These are phyloP conservation scores for Iberis pinnata DNA, from an alignment of 345 rosid species.

Conservation along the genomic window DNA sequence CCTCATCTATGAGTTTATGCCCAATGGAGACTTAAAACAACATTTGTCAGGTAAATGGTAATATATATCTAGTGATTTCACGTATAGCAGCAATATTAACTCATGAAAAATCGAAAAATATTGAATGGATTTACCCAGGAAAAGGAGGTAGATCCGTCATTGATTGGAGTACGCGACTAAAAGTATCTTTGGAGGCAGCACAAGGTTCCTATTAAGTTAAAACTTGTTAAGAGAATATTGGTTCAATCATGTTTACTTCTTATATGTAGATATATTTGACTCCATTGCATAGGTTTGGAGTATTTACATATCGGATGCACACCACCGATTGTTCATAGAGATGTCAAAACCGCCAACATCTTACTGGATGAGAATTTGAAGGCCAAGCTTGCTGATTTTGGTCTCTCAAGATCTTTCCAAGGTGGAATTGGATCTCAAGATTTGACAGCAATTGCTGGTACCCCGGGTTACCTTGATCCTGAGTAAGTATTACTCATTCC, in stretches of 20 bases:
- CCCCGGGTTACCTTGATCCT: constrained; percentile 15
- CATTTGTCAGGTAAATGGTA: constrained; percentile 38
- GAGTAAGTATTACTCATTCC: constrained; percentile 19
- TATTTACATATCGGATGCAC: constrained; percentile 22
- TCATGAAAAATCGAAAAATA: not conserved
- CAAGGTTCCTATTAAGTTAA: constrained; percentile 31
- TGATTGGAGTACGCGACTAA: constrained; percentile 35
- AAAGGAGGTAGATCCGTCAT: constrained; percentile 7
- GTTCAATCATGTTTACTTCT: not conserved
- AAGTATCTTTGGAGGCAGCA: constrained; percentile 40
- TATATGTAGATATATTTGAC: too few relatives aligned
- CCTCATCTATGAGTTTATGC: constrained; percentile 40
- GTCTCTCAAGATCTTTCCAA: constrained; percentile 33
- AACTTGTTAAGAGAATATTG: too few relatives aligned
- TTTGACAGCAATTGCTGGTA: not conserved
- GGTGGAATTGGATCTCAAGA: not conserved
- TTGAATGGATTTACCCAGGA: not conserved
- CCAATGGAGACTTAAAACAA: constrained; percentile 31
- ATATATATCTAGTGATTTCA: not conserved
- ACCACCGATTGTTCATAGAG: constrained; percentile 43
- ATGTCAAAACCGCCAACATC: constrained; percentile 42
- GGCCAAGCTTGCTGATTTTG: constrained; percentile 50
- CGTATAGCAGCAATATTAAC: not conserved
- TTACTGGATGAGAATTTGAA: constrained; percentile 35
- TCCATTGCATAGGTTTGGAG: constrained; percentile 13